These are phyloP conservation scores for Candida piceae DNA, from an alignment of 805 yeast species.

Conservation along the genomic window DNA sequence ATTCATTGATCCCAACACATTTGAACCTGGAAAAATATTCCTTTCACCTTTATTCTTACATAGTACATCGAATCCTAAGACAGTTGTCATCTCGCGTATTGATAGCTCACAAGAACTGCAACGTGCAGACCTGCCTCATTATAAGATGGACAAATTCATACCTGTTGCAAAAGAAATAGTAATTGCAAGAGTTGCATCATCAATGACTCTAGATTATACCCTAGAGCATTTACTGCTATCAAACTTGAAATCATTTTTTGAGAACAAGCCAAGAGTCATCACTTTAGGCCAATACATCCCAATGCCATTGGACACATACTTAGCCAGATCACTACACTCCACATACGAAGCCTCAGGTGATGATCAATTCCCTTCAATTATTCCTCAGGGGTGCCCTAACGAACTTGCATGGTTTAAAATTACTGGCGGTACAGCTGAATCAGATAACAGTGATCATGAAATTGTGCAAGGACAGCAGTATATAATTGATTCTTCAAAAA, in stretches of 20 bases:
- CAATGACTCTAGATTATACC: conserved; percentile 58
- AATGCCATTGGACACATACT: conserved; percentile 63
- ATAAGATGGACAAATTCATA: conserved; percentile 20
- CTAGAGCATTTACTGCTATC: conserved; percentile 57
- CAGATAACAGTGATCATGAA: conserved; percentile 15
- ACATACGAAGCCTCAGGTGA: conserved; percentile 25
- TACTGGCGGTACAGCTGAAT: conserved; percentile 41
- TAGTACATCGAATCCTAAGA: conserved; percentile 38
- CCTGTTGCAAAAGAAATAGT: conserved; percentile 59
- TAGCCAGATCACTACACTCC: conserved; percentile 53
- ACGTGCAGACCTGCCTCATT: conserved; percentile 18
- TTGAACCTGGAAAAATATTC: conserved; percentile 37
- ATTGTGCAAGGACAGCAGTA: conserved; percentile 34
- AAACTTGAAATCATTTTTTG: conserved; percentile 59
- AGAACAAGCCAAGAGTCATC: conserved; percentile 52
- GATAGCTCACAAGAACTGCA: conserved; percentile 20
- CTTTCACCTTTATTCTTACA: conserved; percentile 58
- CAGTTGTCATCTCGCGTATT: conserved; percentile 13
- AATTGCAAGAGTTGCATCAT: conserved; percentile 63
- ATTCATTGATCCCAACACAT: conserved; percentile 57
- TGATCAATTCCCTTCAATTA: conserved; percentile 27
- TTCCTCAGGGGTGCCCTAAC: conserved; percentile 63
- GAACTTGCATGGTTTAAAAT: conserved; percentile 83
- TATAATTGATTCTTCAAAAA: conserved; percentile 60
- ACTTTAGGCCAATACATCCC: conserved; percentile 67